phyloP scores from a whole-genome alignment of 148 eudicot species.

The Rhododendron kiyosumense region DNA sequence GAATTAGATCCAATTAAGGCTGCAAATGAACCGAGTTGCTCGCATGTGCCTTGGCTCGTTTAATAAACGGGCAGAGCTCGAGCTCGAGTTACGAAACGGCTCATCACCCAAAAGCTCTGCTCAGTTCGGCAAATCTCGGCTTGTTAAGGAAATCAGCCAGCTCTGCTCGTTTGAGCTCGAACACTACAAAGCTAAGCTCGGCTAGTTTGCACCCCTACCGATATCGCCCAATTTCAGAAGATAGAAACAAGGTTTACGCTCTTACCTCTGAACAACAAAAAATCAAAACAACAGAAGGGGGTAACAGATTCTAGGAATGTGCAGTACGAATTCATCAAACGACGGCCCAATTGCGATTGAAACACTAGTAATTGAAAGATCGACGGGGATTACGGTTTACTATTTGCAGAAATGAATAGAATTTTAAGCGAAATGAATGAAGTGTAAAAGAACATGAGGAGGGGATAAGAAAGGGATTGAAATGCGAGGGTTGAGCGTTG shows the following conservation, averaged over 20 bases:
- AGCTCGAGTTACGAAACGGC: too few species aligned
- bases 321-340: background rate
- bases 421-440: background rate
- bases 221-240: background rate
- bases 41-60: too few species aligned
- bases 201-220: too few species aligned
- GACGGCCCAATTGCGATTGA: background rate
- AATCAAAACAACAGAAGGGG: background rate
- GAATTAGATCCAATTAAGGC: too few species aligned
- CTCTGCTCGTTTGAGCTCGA: too few species aligned
- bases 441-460: background rate
- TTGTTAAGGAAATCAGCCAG: too few species aligned
- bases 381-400: background rate
- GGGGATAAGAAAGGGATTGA: background rate
- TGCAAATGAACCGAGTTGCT: too few species aligned
- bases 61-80: too few species aligned
- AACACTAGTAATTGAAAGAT: background rate
- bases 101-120: too few species aligned
- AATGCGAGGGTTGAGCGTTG: background rate
- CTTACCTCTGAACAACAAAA: background rate
- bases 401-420: background rate
- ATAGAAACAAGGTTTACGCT: background rate
- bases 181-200: too few species aligned
- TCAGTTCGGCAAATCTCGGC: too few species aligned
- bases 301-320: background rate